A percentile compares a stretch with the other conserved stretches of the same genome.
Conservation (phyloP, 202 grass and related monocot genomes). For the Dendrocalamus latiflorus region DNA sequence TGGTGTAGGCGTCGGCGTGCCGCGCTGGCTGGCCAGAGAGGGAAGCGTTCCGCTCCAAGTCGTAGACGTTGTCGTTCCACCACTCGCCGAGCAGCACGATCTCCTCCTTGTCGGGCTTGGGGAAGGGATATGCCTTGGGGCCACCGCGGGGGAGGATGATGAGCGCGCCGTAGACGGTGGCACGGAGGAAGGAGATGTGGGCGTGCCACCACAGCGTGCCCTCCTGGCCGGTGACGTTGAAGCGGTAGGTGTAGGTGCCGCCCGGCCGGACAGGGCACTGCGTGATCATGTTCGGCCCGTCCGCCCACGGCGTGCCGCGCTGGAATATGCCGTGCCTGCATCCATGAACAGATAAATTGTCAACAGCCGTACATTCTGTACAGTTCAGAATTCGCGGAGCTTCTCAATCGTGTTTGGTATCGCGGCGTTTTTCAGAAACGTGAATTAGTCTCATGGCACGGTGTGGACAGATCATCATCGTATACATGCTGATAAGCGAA, state of each 20-base stretch:
- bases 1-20: too few species aligned
- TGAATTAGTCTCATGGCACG: too few species aligned
- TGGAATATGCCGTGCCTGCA: conserved; percentile 52
- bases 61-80: conserved; percentile 58
- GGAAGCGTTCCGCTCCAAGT: too few species aligned
- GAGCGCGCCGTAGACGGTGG: conserved; percentile 78
- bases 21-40: too few species aligned
- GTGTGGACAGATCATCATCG: too few species aligned
- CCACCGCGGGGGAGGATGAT: conserved; percentile 50
- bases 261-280: conserved; percentile 82
- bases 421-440: too few species aligned
- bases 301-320: conserved; percentile 47
- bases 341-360: too few species aligned
- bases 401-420: too few species aligned
- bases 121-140: conserved; percentile 48
- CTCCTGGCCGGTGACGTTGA: conserved; percentile 63
- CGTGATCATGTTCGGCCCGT: conserved; percentile 84
- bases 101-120: conserved; percentile 45
- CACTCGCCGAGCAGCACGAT: conserved; percentile 63
- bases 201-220: conserved; percentile 98
- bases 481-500: too few species aligned
- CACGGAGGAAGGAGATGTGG: conserved; percentile 80
- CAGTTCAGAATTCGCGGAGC: too few species aligned
- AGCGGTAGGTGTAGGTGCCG: conserved; percentile 65
- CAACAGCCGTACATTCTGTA: too few species aligned